A percentile compares a stretch with the other conserved stretches of the same genome.
phyloP scores from a whole-genome alignment of 2,329 filamentous ascomycete genomes.

The Sporothrix humicola region DNA sequence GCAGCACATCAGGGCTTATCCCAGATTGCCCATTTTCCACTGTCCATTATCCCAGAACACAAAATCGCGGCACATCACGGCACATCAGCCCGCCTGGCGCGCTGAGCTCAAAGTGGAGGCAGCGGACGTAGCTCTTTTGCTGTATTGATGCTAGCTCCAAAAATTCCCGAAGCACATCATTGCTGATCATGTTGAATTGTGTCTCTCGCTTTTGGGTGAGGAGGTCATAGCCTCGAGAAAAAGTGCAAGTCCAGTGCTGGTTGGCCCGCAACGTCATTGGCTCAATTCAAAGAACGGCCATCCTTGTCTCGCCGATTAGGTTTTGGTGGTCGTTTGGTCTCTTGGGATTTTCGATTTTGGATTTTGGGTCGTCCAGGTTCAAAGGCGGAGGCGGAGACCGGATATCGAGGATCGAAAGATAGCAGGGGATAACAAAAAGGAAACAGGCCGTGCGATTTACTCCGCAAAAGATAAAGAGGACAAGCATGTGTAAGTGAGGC shows the following conservation, averaged over 20 bases:
- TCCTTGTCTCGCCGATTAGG: slow-evolving; percentile 5
- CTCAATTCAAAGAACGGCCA: not conserved
- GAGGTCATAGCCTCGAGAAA: not conserved
- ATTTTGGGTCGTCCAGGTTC: not conserved
- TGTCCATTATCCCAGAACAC: not conserved
- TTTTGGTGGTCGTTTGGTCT: not conserved
- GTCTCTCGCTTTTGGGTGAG: slow-evolving; percentile 7
- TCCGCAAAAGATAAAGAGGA: not conserved
- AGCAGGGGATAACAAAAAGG: not conserved
- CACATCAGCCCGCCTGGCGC: not conserved
- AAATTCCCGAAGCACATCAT: slow-evolving; percentile 25
- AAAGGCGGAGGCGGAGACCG: slow-evolving; percentile 11
- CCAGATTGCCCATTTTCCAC: too few relatives aligned
- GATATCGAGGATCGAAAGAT: slow-evolving; percentile 20
- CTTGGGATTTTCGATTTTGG: not conserved
- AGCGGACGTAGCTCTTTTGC: slow-evolving; percentile 11
- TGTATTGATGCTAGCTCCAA: slow-evolving; percentile 17
- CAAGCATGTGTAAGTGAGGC: not conserved
- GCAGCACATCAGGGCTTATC: not conserved
- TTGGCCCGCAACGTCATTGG: slow-evolving; percentile 23
- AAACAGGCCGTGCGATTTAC: not conserved
- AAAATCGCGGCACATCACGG: slow-evolving; percentile 16
- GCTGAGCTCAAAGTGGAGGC: not conserved
- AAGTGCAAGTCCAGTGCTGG: not conserved
- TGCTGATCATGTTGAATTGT: slow-evolving; percentile 24